Percentiles rank a stretch among this genome's conserved stretches.
Evolutionary conservation across 2,329 filamentous ascomycete genomes (phyloP).

Genomic region (Hypoxylon sp.): DNA sequence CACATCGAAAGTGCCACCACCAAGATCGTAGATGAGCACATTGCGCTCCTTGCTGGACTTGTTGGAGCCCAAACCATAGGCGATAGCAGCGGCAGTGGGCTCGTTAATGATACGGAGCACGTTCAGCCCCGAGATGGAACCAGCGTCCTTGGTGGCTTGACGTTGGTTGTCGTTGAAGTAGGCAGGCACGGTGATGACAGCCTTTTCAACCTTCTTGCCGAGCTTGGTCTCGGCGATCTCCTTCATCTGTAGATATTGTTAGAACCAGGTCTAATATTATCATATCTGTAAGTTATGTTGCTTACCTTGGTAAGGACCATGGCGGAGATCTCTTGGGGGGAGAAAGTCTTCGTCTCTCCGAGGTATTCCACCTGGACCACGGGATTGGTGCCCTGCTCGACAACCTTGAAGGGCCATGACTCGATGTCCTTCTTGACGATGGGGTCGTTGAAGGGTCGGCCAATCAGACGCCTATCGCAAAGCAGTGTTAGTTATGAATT

Average conservation of each 20-base stretch:
- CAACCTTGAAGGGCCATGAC: constrained; percentile 99
- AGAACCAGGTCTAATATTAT: constrained; percentile 28
- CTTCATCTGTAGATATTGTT: constrained; percentile 81
- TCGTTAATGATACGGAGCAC: constrained; percentile 99
- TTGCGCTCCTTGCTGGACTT: constrained; percentile 99
- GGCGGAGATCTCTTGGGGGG: constrained; percentile 97
- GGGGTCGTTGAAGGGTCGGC: constrained; percentile 93
- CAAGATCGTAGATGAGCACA: constrained; percentile 99
- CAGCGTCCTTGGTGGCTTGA: constrained; percentile 99
- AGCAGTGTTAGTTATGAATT: constrained; percentile 17
- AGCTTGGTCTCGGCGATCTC: constrained; percentile 99
- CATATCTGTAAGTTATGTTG: constrained; percentile 8
- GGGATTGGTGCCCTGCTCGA: constrained; percentile 89
- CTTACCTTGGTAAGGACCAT: constrained; percentile 98
- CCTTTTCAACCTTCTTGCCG: constrained; percentile 99
- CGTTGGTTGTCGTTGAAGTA: constrained; percentile 99
- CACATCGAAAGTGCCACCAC: constrained; percentile 99
- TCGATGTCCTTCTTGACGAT: constrained; percentile 99
- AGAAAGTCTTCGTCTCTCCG: constrained; percentile 94
- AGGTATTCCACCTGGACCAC: constrained; percentile 97
- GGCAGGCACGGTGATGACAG: constrained; percentile 97
- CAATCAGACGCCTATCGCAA: constrained; percentile 87
- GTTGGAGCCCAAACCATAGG: constrained; percentile 95
- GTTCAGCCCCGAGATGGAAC: constrained; percentile 96
- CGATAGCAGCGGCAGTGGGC: constrained; percentile 97